phyloP scores from a whole-genome alignment of 805 yeast genomes.

The Pichia thaimueangensis region DNA sequence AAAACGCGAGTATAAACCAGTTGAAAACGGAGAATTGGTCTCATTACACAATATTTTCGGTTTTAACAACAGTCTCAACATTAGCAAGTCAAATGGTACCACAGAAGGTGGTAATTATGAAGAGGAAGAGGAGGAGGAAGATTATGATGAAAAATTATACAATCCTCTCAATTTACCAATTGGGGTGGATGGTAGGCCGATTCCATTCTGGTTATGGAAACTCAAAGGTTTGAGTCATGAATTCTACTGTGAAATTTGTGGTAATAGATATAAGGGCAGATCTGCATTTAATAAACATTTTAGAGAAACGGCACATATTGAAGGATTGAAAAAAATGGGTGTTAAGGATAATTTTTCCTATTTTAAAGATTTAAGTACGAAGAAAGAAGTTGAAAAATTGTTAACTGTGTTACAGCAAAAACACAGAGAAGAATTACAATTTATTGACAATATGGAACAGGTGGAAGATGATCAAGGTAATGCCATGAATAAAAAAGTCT shows the following conservation, averaged over 20 bases:
- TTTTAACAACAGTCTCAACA: neutral
- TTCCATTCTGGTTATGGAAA: slow-evolving; percentile 90
- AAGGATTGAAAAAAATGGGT: slow-evolving; percentile 73
- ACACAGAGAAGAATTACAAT: slow-evolving; percentile 32
- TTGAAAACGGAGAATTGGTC: slow-evolving; percentile 1
- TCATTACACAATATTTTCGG: slow-evolving; percentile 21
- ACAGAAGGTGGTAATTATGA: slow-evolving; percentile 21
- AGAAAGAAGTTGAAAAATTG: slow-evolving; percentile 61
- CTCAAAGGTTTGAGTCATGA: slow-evolving; percentile 74
- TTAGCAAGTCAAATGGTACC: slow-evolving; percentile 15
- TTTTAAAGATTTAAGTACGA: slow-evolving; percentile 59
- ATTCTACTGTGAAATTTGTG: slow-evolving; percentile 82
- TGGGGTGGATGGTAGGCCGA: slow-evolving; percentile 87
- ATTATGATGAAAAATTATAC: slow-evolving; percentile 27
- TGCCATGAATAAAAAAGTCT: slow-evolving; percentile 79
- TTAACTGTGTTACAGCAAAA: slow-evolving; percentile 42
- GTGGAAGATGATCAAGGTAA: slow-evolving; percentile 93
- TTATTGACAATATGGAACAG: slow-evolving; percentile 56
- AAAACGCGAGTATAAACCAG: slow-evolving; percentile 37
- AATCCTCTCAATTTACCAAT: slow-evolving; percentile 61
- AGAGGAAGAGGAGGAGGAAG: slow-evolving; percentile 20
- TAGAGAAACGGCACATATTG: slow-evolving; percentile 56
- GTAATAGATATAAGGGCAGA: slow-evolving; percentile 72
- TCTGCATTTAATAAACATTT: slow-evolving; percentile 70
- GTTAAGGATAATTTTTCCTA: slow-evolving; percentile 40